Evolutionary conservation across 2,329 filamentous ascomycete genomes (phyloP).

Genomic region (Fusarium verticillioides): DNA sequence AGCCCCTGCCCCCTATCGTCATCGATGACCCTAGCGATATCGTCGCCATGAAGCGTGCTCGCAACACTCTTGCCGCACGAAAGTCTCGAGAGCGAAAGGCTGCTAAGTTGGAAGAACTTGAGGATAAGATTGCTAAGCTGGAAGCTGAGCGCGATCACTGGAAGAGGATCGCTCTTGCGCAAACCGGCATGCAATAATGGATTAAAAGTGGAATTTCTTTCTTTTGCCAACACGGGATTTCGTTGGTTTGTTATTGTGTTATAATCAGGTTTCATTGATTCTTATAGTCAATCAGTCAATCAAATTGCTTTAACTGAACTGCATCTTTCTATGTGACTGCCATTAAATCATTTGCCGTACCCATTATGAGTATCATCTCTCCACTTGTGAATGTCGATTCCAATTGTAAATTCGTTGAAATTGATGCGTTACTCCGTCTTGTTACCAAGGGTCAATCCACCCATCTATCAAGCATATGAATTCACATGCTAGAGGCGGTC

Average conservation of each 20-base stretch:
- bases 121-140: constrained; percentile 77
- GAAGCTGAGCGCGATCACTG: constrained; percentile 74
- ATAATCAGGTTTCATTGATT: constrained; percentile 32
- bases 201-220: constrained; percentile 47
- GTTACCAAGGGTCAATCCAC: no score
- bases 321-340: background rate
- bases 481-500: background rate
- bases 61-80: constrained; percentile 92
- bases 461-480: background rate
- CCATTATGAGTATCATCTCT: no score
- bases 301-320: constrained; percentile 8
- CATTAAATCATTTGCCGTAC: background rate
- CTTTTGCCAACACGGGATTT: constrained; percentile 39
- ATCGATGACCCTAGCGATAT: constrained; percentile 79
- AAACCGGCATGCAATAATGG: constrained; percentile 49
- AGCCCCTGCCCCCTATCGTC: constrained; percentile 81
- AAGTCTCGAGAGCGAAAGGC: constrained; percentile 92
- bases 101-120: constrained; percentile 77
- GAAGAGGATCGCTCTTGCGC: constrained; percentile 66
- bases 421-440: background rate
- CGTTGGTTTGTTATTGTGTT: constrained; percentile 32
- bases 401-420: fast-evolving
- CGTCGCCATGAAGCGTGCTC: constrained; percentile 89
- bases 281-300: constrained; percentile 6
- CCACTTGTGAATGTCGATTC: background rate